Conservation (phyloP, 805 yeast species). For the Kregervanrija delftensis region DNA sequence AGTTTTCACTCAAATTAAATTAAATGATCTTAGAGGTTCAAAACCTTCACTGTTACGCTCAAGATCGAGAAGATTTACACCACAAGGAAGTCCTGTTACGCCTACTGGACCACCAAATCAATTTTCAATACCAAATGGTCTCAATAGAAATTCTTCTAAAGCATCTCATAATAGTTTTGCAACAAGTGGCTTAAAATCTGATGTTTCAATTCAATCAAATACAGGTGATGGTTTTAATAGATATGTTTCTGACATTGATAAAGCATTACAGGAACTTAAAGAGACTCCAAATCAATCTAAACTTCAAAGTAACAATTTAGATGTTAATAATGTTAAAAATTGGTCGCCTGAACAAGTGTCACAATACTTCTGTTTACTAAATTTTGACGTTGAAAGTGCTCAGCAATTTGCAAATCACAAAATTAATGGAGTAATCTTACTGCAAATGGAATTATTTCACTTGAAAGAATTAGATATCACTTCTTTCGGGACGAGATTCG, state of each 20-base stretch:
- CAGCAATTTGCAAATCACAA: slow-evolving; percentile 81
- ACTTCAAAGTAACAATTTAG: slow-evolving; percentile 18
- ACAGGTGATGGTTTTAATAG: slow-evolving; percentile 15
- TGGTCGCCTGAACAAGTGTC: slow-evolving; percentile 91
- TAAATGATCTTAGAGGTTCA: slow-evolving; percentile 4
- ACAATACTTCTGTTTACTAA: slow-evolving; percentile 62
- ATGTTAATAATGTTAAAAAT: slow-evolving; percentile 41
- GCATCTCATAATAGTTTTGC: neutral
- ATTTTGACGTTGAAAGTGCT: slow-evolving; percentile 70
- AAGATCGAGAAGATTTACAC: slow-evolving; percentile 45
- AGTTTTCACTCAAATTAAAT: slow-evolving; percentile 54
- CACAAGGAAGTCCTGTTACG: slow-evolving; percentile 21
- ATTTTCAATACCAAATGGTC: too few relatives aligned
- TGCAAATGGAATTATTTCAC: slow-evolving; percentile 79
- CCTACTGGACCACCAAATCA: slow-evolving; percentile 8
- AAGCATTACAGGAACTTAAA: slow-evolving; percentile 59
- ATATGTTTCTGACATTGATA: slow-evolving; percentile 67
- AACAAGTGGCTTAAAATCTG: neutral
- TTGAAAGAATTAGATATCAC: slow-evolving; percentile 87
- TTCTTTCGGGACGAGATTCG: slow-evolving; percentile 94
- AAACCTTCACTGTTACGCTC: slow-evolving; percentile 45
- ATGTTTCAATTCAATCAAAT: neutral
- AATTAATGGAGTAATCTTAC: slow-evolving; percentile 77
- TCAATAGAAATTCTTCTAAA: neutral
- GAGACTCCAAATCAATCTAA: slow-evolving; percentile 7